Evolutionary conservation across 2,329 filamentous ascomycete genomes (phyloP).

Genomic region (Aspergillus texensis): DNA sequence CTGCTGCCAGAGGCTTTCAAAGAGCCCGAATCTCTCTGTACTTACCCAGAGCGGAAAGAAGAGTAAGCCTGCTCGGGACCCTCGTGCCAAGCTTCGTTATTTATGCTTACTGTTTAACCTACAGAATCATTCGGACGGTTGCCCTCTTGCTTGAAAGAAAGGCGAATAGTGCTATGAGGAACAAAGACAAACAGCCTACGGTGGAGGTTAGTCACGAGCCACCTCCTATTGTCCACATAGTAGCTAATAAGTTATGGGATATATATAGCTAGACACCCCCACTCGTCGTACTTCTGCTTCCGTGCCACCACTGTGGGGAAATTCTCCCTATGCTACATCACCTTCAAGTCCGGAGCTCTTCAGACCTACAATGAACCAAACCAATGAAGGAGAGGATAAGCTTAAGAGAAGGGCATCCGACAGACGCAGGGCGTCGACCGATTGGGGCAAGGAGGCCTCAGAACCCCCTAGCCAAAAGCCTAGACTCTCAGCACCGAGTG

Average conservation of each 20-base stretch:
- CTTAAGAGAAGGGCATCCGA: background rate
- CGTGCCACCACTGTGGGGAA: background rate
- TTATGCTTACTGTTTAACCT: background rate
- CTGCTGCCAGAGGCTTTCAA: slow-evolving; percentile 23
- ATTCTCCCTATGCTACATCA: background rate
- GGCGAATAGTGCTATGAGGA: slow-evolving; percentile 11
- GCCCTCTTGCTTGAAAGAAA: slow-evolving; percentile 23
- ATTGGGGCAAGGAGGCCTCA: background rate
- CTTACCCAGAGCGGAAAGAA: slow-evolving; percentile 21
- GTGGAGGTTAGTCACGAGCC: background rate
- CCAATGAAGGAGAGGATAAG: background rate
- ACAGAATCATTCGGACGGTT: slow-evolving; percentile 19
- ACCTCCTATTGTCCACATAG: background rate
- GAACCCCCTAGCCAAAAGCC: background rate
- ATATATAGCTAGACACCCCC: background rate
- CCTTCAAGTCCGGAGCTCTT: background rate
- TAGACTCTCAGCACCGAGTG: background rate
- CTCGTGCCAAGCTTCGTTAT: background rate
- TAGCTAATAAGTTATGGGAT: background rate
- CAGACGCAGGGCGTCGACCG: too few relatives aligned
- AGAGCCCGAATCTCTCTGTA: slow-evolving; percentile 15
- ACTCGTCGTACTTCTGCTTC: background rate
- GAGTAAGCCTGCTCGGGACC: slow-evolving; percentile 19
- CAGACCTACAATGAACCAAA: background rate
- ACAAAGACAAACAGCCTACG: background rate